Evolutionary conservation across 345 rosid genomes (phyloP).

Genomic region (Mallotus nudiflorus): DNA sequence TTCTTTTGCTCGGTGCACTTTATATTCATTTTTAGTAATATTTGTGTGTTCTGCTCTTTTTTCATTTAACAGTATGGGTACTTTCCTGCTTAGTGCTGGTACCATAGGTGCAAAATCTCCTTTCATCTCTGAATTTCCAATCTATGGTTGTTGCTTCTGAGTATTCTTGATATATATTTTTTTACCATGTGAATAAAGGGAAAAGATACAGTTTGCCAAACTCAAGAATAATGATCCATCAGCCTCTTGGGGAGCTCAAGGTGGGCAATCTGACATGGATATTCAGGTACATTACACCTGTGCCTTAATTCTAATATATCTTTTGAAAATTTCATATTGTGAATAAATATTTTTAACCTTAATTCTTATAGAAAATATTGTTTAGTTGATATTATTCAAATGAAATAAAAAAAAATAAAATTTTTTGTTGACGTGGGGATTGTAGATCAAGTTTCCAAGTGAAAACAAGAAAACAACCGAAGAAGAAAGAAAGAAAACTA

Average conservation of each 20-base stretch:
- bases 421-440: too few relatives aligned
- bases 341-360: too few relatives aligned
- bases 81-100: constrained; percentile 96
- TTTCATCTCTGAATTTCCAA: constrained; percentile 14
- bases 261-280: constrained; percentile 81
- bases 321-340: too few relatives aligned
- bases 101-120: constrained; percentile 66
- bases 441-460: too few relatives aligned
- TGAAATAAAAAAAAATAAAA: too few relatives aligned
- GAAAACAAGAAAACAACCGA: too few relatives aligned
- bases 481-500: too few relatives aligned
- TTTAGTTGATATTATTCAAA: too few relatives aligned
- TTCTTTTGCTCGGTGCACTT: neutral
- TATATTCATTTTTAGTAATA: constrained; percentile 4
- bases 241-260: constrained; percentile 99
- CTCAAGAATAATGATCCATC: constrained; percentile 99
- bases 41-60: constrained; percentile 7
- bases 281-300: too few relatives aligned
- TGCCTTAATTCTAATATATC: too few relatives aligned
- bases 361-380: too few relatives aligned
- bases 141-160: constrained; percentile 7
- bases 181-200: constrained; percentile 46
- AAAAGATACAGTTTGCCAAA: constrained; percentile 94
- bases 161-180: constrained; percentile 13
- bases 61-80: constrained; percentile 75